Conservation (phyloP, 345 rosid species). For the Pistacia atlantica region DNA sequence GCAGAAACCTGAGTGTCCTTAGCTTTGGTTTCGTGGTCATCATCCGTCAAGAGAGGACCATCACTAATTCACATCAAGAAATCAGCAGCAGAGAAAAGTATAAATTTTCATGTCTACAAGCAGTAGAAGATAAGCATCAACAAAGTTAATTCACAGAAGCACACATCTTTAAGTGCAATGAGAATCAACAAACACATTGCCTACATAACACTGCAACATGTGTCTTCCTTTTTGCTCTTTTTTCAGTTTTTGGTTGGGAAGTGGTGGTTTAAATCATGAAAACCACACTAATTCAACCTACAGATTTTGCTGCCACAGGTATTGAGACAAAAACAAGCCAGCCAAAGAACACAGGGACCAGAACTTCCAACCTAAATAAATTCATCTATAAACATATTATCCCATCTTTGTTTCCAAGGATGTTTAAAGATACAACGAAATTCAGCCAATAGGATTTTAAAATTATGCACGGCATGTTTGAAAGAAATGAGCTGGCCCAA, state of each 20-base stretch:
- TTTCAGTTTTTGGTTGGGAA: not conserved
- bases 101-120: constrained; percentile 8
- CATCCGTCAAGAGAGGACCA: constrained; percentile 33
- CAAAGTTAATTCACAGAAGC: not conserved
- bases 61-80: constrained; percentile 29
- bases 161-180: not conserved
- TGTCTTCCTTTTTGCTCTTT: not conserved
- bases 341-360: not conserved
- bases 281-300: not conserved
- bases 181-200: not conserved
- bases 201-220: not conserved
- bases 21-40: constrained; percentile 36
- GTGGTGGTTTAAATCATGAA: not conserved
- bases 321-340: not conserved
- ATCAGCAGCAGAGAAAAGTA: constrained; percentile 16
- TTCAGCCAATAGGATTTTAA: not conserved
- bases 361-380: not conserved
- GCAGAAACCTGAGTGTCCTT: constrained; percentile 37
- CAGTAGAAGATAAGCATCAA: not conserved
- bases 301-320: not conserved
- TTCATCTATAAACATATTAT: not conserved
- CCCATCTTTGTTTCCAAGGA: not conserved
- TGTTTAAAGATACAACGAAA: not conserved
- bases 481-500: not conserved
- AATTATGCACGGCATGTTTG: not conserved